A percentile compares a stretch with the other conserved stretches of the same genome.
These are phyloP conservation scores for Ceratocystis eucalypticola DNA, from an alignment of 2,329 filamentous ascomycete genomes.

Conservation along the genomic window DNA sequence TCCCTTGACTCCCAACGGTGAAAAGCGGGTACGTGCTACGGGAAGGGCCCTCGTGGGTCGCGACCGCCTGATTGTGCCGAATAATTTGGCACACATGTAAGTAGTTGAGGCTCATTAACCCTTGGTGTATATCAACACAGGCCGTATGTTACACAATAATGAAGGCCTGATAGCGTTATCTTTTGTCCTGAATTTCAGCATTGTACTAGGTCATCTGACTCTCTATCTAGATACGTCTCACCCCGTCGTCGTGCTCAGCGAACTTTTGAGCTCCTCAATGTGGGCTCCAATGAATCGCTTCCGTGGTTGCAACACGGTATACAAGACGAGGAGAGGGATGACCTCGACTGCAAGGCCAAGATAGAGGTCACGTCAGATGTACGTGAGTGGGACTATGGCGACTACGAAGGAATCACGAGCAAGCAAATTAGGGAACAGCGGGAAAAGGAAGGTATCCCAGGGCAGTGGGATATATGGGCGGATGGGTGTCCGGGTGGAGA, in stretches of 20 bases:
- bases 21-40: slow-evolving; percentile 61
- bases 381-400: slow-evolving; percentile 77
- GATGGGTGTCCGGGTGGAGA: slow-evolving; percentile 79
- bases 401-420: slow-evolving; percentile 71
- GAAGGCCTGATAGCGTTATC: no score
- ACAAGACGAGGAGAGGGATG: slow-evolving; percentile 25
- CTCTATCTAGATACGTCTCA: slow-evolving; percentile 55
- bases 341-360: slow-evolving; percentile 41
- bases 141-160: no score
- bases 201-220: not conserved
- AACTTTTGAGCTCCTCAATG: slow-evolving; percentile 76
- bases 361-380: slow-evolving; percentile 59
- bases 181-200: not conserved
- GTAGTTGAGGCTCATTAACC: slow-evolving; percentile 22
- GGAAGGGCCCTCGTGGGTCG: slow-evolving; percentile 72
- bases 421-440: slow-evolving; percentile 49
- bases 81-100: slow-evolving; percentile 70
- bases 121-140: no score
- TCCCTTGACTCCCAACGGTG: slow-evolving; percentile 66
- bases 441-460: slow-evolving; percentile 41
- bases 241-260: slow-evolving; percentile 71
- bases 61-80: slow-evolving; percentile 72
- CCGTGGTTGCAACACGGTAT: slow-evolving; percentile 51
- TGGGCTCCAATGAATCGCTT: slow-evolving; percentile 53
- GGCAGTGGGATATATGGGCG: slow-evolving; percentile 73